phyloP scores from a whole-genome alignment of 2,329 filamentous ascomycete species.

The Nothophoma quercina region DNA sequence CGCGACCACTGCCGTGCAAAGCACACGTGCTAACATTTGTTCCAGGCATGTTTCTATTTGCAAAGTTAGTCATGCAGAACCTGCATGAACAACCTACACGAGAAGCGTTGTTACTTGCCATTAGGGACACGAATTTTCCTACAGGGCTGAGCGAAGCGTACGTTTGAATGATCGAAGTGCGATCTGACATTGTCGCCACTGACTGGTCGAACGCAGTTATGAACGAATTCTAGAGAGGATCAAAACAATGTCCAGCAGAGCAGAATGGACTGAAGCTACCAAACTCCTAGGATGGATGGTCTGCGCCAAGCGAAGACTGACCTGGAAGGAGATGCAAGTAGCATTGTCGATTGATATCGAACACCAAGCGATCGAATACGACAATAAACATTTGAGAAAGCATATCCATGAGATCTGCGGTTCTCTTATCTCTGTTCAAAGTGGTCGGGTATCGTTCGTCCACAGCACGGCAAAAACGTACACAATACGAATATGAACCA shows the following conservation, averaged over 20 bases:
- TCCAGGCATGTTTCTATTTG: constrained; percentile 40
- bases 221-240: constrained; percentile 35
- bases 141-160: constrained; percentile 31
- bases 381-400: constrained; percentile 24
- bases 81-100: constrained; percentile 24
- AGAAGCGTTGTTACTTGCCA: constrained; percentile 22
- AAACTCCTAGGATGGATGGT: constrained; percentile 39
- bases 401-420: constrained; percentile 40
- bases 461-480: constrained; percentile 36
- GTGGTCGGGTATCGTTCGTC: constrained; percentile 28
- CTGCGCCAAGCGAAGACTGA: constrained; percentile 37
- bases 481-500: not conserved
- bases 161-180: not conserved
- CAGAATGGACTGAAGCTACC: constrained; percentile 26
- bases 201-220: constrained; percentile 24
- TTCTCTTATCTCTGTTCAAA: constrained; percentile 16
- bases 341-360: constrained; percentile 33
- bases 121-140: constrained; percentile 26
- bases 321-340: constrained; percentile 38
- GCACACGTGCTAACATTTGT: not conserved
- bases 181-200: not conserved
- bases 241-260: constrained; percentile 8
- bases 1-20: no score
- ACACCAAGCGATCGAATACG: constrained; percentile 28
- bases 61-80: constrained; percentile 35